Percentiles rank a stretch among this genome's conserved stretches.
Evolutionary conservation across 73 alveolate genomes (phyloP).

Genomic region (Loxodes magnus): DNA sequence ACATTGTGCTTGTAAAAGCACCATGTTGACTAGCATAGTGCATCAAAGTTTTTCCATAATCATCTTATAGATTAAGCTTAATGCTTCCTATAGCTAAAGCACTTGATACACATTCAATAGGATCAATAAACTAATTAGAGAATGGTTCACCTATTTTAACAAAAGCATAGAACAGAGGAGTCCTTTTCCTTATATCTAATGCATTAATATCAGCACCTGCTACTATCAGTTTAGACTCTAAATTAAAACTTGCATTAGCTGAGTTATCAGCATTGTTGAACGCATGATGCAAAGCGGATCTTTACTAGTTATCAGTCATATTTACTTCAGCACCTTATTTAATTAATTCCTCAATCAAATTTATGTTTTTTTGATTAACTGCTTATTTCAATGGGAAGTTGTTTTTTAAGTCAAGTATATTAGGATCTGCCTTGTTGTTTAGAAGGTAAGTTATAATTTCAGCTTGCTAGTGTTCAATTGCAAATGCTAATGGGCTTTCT

Average conservation of each 20-base stretch:
- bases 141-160: constrained; percentile 39
- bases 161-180: constrained; percentile 71
- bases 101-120: constrained; percentile 50
- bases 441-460: constrained; percentile 24
- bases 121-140: constrained; percentile 38
- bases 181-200: constrained; percentile 38
- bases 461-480: constrained; percentile 39
- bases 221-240: constrained; percentile 41
- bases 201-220: constrained; percentile 41
- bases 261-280: constrained; percentile 37
- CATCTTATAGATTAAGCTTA: constrained; percentile 38
- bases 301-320: constrained; percentile 34
- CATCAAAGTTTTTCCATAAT: constrained; percentile 52
- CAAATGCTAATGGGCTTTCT: constrained; percentile 41
- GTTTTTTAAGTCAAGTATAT: constrained; percentile 15
- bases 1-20: constrained; percentile 44
- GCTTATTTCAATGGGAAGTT: constrained; percentile 23
- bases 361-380: constrained; percentile 21
- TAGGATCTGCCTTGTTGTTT: constrained; percentile 21
- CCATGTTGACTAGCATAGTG: constrained; percentile 69
- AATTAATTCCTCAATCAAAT: constrained; percentile 15
- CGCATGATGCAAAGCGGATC: constrained; percentile 60
- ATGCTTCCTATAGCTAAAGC: constrained; percentile 28
- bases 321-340: constrained; percentile 33
- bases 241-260: constrained; percentile 65